Base-by-base conservation (phyloP, 129 eudicot genomes). In the carrot (Daucus carota) region DNA sequence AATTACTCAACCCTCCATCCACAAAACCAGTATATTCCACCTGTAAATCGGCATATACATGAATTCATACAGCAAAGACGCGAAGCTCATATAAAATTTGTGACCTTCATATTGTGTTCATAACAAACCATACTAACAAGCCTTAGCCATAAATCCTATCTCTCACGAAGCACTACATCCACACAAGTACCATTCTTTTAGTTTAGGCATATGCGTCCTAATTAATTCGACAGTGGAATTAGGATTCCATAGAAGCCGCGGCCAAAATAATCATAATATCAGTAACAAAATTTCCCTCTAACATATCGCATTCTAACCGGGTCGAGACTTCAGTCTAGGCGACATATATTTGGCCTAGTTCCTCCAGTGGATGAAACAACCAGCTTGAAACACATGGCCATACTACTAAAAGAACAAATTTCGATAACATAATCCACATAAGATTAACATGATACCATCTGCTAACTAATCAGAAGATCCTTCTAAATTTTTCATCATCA, bases 1-100 rank as follows among this genome's bases (percentile, higher is more conserved):
- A 82, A 18, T 33, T 36, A 36, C 70, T 69, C 54, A 81, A 68
- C 45, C 82, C 87, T 34, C 85, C 76, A 74, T 75, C 79, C 10
- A 60, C 75, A 54, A 80, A 80, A 60, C 80, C 83, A 79, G 78
- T 72, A 81, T 60, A 82, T 36, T 85, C 91, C 59, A 85, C 84
- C 89, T 88, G 85, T 41, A 77, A 48, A 22, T 24, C 26, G 6
- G 5, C 16, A 24, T 44, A 60, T 50, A 77, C 24, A 18, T 33
- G 36, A 81, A 34, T 2, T 2, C 12, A 84, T 59, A 73, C 10
- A 36, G 33, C 36, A 59, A 14, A 32, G 73, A 33, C 4, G 45
- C 24, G 10, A 59, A 8, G 2, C 26, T 36, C 73, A 10, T 3
- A 76, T 43, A 57, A 14, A 14, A 15, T 52, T 8, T 52, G 28